These are phyloP conservation scores for Teunomyces gatunensis DNA, from an alignment of 805 yeast genomes.

Conservation along the genomic window DNA sequence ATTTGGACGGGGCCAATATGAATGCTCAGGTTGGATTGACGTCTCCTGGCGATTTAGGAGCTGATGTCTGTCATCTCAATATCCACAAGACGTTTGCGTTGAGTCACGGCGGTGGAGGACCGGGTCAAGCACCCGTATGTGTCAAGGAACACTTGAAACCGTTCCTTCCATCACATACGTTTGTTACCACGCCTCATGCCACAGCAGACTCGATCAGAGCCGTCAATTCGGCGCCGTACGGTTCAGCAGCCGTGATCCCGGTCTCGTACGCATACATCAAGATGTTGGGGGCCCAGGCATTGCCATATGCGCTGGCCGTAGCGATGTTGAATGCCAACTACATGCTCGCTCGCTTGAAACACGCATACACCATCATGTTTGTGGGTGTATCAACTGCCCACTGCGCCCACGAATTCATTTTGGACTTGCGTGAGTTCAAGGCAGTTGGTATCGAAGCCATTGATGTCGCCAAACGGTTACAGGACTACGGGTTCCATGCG, in stretches of 20 bases:
- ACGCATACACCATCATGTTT: slow-evolving; percentile 74
- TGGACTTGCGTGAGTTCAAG: slow-evolving; percentile 86
- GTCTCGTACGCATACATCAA: slow-evolving; percentile 94
- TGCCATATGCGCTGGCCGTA: slow-evolving; percentile 81
- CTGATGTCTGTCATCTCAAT: slow-evolving; percentile 96
- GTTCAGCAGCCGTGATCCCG: slow-evolving; percentile 90
- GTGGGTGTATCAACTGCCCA: slow-evolving; percentile 58
- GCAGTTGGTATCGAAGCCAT: slow-evolving; percentile 83
- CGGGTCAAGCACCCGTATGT: slow-evolving; percentile 98
- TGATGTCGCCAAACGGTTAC: slow-evolving; percentile 94
- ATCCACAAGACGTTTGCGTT: slow-evolving; percentile 96
- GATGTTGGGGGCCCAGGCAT: slow-evolving; percentile 82
- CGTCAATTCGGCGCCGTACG: slow-evolving; percentile 92
- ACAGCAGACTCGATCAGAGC: slow-evolving; percentile 59
- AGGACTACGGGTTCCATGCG: slow-evolving; percentile 98
- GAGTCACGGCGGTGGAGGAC: slow-evolving; percentile 99
- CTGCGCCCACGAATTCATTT: slow-evolving; percentile 95
- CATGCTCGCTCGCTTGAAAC: slow-evolving; percentile 77
- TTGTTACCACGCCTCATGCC: slow-evolving; percentile 51
- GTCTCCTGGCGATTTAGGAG: slow-evolving; percentile 96
- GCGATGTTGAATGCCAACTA: slow-evolving; percentile 96
- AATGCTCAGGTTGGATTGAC: slow-evolving; percentile 98
- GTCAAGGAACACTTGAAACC: slow-evolving; percentile 78
- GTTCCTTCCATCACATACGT: slow-evolving; percentile 77
- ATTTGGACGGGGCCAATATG: slow-evolving; percentile 98